These are phyloP conservation scores for Phytopythium chamaehyphon DNA, from an alignment of 352 stramenopile species.

Conservation along the genomic window DNA sequence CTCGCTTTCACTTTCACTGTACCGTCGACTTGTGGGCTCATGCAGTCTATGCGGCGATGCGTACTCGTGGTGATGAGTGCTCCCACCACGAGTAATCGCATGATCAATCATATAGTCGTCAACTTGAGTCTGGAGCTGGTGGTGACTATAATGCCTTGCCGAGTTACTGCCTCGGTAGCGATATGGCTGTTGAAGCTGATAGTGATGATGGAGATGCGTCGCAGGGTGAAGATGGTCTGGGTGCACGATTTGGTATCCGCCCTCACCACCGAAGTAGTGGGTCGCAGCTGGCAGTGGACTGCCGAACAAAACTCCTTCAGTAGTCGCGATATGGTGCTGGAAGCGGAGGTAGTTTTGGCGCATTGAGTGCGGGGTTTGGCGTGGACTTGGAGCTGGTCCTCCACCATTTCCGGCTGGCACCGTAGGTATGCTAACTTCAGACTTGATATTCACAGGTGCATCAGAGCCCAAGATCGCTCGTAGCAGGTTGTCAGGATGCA, in stretches of 20 bases:
- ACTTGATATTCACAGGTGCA: constrained; percentile 50
- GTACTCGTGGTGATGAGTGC: constrained; percentile 21
- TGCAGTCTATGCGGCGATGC: constrained; percentile 10
- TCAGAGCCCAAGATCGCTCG: constrained; percentile 58
- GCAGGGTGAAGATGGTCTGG: constrained; percentile 14
- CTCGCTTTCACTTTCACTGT: constrained; percentile 72
- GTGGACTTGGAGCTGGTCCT: not conserved
- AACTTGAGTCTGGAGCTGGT: constrained; percentile 19
- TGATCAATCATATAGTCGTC: constrained; percentile 12
- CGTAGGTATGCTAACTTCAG: constrained; percentile 21
- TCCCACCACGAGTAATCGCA: not conserved
- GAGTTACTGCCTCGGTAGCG: constrained; percentile 15
- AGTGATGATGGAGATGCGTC: constrained; percentile 18
- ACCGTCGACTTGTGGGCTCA: constrained; percentile 38
- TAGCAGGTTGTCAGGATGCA: constrained; percentile 80
- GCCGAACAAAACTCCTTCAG: constrained; percentile 10
- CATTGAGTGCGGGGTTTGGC: constrained; percentile 11
- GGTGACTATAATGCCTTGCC: constrained; percentile 25
- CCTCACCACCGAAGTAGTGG: constrained; percentile 13
- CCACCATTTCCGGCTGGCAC: not conserved
- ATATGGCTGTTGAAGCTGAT: constrained; percentile 19
- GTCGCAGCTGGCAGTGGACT: constrained; percentile 10
- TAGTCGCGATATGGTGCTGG: constrained; percentile 3
- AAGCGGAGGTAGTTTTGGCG: constrained; percentile 15
- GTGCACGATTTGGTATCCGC: constrained; percentile 6